Evolutionary conservation across 1,139 yeast genomes (phyloP), one percentile per base, ranked within the genome.

Genomic region (Candida glucosophila): DNA sequence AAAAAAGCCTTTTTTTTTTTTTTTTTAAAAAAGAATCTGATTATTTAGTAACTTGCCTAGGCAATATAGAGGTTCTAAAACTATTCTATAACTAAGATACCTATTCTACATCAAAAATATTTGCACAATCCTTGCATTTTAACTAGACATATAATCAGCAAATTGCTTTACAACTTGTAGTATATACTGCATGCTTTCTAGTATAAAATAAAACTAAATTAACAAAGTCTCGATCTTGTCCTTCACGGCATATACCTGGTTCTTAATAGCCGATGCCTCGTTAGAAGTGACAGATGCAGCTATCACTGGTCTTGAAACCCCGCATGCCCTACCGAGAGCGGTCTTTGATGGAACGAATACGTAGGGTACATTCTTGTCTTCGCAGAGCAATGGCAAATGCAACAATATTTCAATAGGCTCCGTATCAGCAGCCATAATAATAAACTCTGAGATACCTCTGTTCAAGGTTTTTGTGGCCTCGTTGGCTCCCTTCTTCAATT

Each of bases 381-480:
- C 98, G 66, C 99, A 90, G 51, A 92, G 73, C 50, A 92, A 76
- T 28, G 99, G 99, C 61, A 92, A 74, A 62, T 92, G 98, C 60
- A 92, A 77, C 57, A 92, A 79, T 60, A 92, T 90, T 70, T 92
- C 98, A 54, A 92, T 88, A 49, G 99, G 99, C 64, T 90, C 95
- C 48, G 98, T 85, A 59, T 92, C 98, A 48, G 98, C 99, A 46
- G 98, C 98, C 96, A 92, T 86, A 67, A 92, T 85, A 64, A 92
- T 88, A 74, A 92, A 90, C 69, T 90, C 98, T 48, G 96, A 82
- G 53, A 92, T 90, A 77, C 98, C 98, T 73, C 98, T 85, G 81
- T 92, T 90, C 67, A 90, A 77, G 49, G 98, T 90, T 75, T 92
- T 90, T 69, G 98, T 92, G 49, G 98, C 95, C 69, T 90, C 99